A percentile compares a stretch with the other conserved stretches of the same genome.
phyloP scores from a whole-genome alignment of 1,284 basidiomycete species.

The Trichosporon faecale region DNA sequence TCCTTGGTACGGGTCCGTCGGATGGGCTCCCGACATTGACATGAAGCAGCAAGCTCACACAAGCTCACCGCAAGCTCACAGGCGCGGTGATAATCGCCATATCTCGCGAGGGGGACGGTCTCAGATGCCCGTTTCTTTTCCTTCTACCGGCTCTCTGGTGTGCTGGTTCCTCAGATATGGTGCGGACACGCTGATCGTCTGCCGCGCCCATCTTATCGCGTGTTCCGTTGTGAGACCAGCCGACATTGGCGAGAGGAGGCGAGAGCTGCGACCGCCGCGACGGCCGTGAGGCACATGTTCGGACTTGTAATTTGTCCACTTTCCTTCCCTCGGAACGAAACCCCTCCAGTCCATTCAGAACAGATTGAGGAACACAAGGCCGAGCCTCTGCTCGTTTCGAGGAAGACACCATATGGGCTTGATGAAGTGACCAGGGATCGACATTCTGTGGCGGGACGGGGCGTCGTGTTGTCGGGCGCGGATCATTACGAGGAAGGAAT shows the following conservation, averaged over 20 bases:
- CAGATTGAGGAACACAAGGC: background rate
- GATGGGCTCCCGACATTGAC: background rate
- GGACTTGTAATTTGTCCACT: background rate
- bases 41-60: background rate
- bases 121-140: background rate
- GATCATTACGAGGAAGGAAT: background rate
- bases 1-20: background rate
- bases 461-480: background rate
- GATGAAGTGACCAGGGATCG: background rate
- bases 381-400: background rate
- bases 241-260: background rate
- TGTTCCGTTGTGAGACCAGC: background rate
- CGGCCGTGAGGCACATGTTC: background rate
- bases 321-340: background rate
- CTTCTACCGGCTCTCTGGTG: background rate
- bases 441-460: background rate
- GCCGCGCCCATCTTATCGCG: background rate
- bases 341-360: no score
- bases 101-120: background rate
- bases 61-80: background rate
- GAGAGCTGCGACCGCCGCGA: background rate
- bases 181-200: background rate
- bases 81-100: background rate
- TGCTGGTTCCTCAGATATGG: background rate
- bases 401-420: background rate